Percentiles rank a stretch among this genome's conserved stretches.
These are phyloP conservation scores for Pseudocercospora musae DNA, from an alignment of 2,329 filamentous ascomycete genomes.

Conservation along the genomic window DNA sequence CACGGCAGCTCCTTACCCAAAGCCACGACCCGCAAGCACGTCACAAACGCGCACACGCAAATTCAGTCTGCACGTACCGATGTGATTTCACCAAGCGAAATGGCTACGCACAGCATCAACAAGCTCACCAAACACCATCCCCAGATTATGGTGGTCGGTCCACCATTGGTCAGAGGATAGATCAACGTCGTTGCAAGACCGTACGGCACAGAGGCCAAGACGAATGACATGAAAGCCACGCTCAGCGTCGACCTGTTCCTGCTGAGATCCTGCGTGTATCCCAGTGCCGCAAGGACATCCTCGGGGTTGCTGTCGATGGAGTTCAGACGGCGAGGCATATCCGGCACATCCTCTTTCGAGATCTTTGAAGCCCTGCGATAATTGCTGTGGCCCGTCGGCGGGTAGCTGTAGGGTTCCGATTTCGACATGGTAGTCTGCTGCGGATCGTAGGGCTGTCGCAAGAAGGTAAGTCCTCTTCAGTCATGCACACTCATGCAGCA, in stretches of 20 bases:
- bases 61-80: constrained; percentile 42
- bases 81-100: constrained; percentile 70
- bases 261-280: constrained; percentile 63
- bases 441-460: background rate
- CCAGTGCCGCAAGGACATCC: constrained; percentile 60
- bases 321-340: constrained; percentile 9
- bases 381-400: constrained; percentile 3
- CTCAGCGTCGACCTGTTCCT: constrained; percentile 65
- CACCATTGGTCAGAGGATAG: constrained; percentile 65
- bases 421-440: constrained; percentile 13
- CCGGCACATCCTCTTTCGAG: constrained; percentile 6
- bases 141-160: constrained; percentile 69
- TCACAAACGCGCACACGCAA: constrained; percentile 1
- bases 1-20: background rate
- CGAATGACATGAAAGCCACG: constrained; percentile 73
- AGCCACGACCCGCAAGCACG: background rate
- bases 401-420: constrained; percentile 13
- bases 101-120: constrained; percentile 68
- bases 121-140: constrained; percentile 66
- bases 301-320: constrained; percentile 49
- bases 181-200: constrained; percentile 67
- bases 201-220: constrained; percentile 71
- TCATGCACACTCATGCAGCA: constrained; percentile 7
- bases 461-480: constrained; percentile 1
- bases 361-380: constrained; percentile 18